Conservation (phyloP, 768 basidiomycete genomes). For the Termitomyces titanicus region DNA sequence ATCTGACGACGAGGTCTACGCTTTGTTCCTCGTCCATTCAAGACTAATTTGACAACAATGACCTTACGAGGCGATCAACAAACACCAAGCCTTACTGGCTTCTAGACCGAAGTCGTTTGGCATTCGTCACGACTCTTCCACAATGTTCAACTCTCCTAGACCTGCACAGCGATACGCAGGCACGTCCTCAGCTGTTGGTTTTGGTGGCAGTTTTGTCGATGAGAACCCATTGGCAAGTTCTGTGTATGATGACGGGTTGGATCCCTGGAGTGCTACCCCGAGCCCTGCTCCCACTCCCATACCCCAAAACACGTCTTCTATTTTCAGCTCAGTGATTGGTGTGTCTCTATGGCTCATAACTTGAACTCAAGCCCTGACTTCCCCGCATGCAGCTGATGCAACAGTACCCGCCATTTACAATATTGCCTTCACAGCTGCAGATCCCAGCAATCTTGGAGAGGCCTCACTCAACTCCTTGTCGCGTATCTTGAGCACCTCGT, state of each 20-base stretch:
- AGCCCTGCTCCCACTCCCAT: conserved; percentile 65
- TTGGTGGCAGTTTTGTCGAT: conserved; percentile 72
- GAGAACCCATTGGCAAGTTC: conserved; percentile 73
- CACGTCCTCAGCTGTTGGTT: conserved; percentile 45
- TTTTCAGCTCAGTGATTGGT: conserved; percentile 74
- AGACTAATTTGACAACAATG: not conserved
- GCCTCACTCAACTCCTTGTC: conserved; percentile 81
- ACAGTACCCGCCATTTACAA: conserved; percentile 78
- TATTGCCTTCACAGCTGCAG: conserved; percentile 68
- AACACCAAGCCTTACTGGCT: conserved; percentile 3
- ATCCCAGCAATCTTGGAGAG: conserved; percentile 68
- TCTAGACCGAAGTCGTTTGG: not conserved
- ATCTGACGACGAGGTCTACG: not conserved
- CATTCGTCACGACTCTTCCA: not conserved
- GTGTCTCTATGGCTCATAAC: conserved; percentile 8
- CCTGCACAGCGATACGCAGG: conserved; percentile 65
- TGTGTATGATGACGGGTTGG: conserved; percentile 75
- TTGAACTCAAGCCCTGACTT: conserved; percentile 6
- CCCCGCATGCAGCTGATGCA: conserved; percentile 58
- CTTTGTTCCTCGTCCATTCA: too few species aligned
- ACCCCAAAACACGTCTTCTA: conserved; percentile 44
- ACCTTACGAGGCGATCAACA: conserved; percentile 4
- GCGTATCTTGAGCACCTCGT: conserved; percentile 73
- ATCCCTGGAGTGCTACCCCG: conserved; percentile 77
- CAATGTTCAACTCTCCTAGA: conserved; percentile 85